Conservation (phyloP, 73 alveolate genomes). For the Paramecium caudatum region DNA sequence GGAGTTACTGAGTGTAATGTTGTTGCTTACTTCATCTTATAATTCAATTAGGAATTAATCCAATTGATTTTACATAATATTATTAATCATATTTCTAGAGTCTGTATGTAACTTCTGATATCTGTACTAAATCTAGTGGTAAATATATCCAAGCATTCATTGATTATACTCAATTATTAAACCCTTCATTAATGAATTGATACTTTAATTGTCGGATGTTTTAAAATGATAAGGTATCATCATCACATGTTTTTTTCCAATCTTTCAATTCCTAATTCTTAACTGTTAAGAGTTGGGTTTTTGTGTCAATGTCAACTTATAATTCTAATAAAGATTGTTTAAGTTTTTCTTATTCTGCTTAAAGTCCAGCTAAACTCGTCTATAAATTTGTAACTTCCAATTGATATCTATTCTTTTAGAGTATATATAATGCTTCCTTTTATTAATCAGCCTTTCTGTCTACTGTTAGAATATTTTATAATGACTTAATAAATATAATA, state of each 20-base stretch:
- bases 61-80: too few species aligned
- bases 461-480: constrained; percentile 7
- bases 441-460: constrained; percentile 54
- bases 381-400: constrained; percentile 18
- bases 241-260: constrained; percentile 67
- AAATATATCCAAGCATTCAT: constrained; percentile 55
- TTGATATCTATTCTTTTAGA: constrained; percentile 44
- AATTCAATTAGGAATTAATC: constrained; percentile 20
- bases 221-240: neutral
- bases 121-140: constrained; percentile 9
- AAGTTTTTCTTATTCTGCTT: constrained; percentile 19
- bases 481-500: constrained; percentile 2
- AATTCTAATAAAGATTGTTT: constrained; percentile 18
- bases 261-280: constrained; percentile 29
- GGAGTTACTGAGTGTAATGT: constrained; percentile 26
- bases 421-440: neutral
- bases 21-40: neutral
- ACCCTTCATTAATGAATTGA: neutral
- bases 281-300: neutral
- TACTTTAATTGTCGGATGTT: constrained; percentile 40
- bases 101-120: neutral
- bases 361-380: neutral
- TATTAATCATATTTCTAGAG: constrained; percentile 21
- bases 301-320: constrained; percentile 52
- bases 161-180: constrained; percentile 23